These are phyloP conservation scores for Rhodocollybia butyracea DNA, from an alignment of 768 basidiomycete genomes.

Conservation along the genomic window DNA sequence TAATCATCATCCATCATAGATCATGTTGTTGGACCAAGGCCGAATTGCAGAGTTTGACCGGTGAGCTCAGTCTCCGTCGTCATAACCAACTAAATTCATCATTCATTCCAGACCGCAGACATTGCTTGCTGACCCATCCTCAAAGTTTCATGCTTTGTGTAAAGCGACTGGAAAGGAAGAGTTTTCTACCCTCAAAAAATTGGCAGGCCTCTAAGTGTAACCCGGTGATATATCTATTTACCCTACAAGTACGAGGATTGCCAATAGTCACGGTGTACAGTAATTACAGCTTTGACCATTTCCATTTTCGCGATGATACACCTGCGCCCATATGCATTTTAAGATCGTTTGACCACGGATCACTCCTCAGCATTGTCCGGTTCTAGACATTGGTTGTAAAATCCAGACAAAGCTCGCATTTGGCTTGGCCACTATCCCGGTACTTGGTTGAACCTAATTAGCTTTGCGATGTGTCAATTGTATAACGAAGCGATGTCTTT, in stretches of 20 bases:
- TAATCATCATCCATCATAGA: constrained; percentile 32
- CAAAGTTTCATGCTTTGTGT: constrained; percentile 66
- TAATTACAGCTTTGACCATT: too few species aligned
- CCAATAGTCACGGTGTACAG: too few species aligned
- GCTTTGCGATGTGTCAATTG: too few species aligned
- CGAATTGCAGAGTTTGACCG: constrained; percentile 74
- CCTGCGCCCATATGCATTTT: too few species aligned
- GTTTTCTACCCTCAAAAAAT: constrained; percentile 62
- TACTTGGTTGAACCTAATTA: too few species aligned
- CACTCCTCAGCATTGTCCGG: too few species aligned
- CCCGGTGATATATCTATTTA: not conserved
- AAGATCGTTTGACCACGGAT: too few species aligned
- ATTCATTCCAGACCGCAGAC: constrained; percentile 38
- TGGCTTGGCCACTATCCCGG: too few species aligned
- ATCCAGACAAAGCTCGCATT: too few species aligned
- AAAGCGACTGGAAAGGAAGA: constrained; percentile 73
- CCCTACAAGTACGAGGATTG: not conserved
- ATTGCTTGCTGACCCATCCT: constrained; percentile 52
- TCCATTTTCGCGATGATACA: too few species aligned
- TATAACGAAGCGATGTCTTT: too few species aligned
- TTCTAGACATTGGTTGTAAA: too few species aligned
- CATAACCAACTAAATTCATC: not conserved
- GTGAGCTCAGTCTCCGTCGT: constrained; percentile 21
- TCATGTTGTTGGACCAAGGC: constrained; percentile 77
- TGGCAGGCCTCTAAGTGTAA: constrained; percentile 45